phyloP scores from a whole-genome alignment of 2,329 filamentous ascomycete species.

The Botrytis fragariae region DNA sequence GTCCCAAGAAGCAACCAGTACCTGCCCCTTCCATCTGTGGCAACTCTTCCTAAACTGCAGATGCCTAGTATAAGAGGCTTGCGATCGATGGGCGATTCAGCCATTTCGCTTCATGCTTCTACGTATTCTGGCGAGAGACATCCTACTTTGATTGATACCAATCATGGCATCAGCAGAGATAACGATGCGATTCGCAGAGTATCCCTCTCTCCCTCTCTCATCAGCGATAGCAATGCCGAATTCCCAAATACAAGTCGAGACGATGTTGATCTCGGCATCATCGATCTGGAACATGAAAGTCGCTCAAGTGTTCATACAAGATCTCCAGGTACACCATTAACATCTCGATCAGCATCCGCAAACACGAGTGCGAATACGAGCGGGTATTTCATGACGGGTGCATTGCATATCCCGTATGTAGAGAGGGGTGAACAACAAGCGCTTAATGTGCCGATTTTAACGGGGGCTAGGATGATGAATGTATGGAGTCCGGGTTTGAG shows the following conservation, averaged over 20 bases:
- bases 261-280: conserved; percentile 8
- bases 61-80: not conserved
- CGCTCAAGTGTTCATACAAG: not conserved
- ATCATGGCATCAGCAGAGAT: not conserved
- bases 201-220: conserved; percentile 3
- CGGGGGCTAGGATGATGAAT: conserved; percentile 9
- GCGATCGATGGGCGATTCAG: not conserved
- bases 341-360: not conserved
- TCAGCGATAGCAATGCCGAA: not conserved
- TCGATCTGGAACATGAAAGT: conserved; percentile 15
- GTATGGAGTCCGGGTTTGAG: not conserved
- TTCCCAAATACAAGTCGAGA: not conserved
- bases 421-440: not conserved
- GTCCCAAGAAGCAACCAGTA: conserved; percentile 6
- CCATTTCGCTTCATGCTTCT: not conserved
- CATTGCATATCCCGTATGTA: not conserved
- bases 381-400: conserved; percentile 2
- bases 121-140: not conserved
- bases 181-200: not conserved
- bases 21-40: not conserved
- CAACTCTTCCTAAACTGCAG: not conserved
- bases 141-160: not conserved
- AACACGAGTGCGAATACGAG: not conserved
- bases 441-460: conserved; percentile 15
- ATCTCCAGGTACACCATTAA: not conserved